Evolutionary conservation across 306 rosid species (phyloP).

Genomic region (Lithocarpus polystachyus): DNA sequence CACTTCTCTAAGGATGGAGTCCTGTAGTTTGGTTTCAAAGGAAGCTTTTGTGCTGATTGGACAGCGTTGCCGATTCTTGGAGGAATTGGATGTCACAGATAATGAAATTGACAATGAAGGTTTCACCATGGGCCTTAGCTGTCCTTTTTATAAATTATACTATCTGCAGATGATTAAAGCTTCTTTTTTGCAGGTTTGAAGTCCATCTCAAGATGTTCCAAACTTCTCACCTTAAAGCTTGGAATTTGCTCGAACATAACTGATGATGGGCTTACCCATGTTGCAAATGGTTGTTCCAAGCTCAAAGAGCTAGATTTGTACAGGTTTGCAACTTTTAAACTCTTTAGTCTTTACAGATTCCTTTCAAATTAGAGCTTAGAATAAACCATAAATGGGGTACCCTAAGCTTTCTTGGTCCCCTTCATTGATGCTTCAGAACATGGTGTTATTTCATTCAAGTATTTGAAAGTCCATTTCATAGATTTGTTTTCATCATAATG

Average conservation of each 20-base stretch:
- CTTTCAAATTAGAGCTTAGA: not conserved
- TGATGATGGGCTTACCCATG: conserved; percentile 52
- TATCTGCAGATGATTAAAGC: conserved; percentile 15
- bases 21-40: conserved; percentile 50
- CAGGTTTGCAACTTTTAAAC: conserved; percentile 41
- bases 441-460: not conserved
- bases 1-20: conserved; percentile 65
- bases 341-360: conserved; percentile 4
- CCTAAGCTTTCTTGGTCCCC: not conserved
- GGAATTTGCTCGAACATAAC: conserved; percentile 56
- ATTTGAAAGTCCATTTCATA: not conserved
- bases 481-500: not conserved
- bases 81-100: conserved; percentile 67
- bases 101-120: conserved; percentile 64
- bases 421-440: not conserved
- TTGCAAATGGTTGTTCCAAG: conserved; percentile 43
- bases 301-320: conserved; percentile 55
- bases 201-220: conserved; percentile 57
- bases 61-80: conserved; percentile 44
- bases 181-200: conserved; percentile 45
- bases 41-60: conserved; percentile 62
- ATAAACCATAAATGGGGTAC: not conserved
- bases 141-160: conserved; percentile 3
- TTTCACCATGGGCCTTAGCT: conserved; percentile 11
- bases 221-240: conserved; percentile 45